These are phyloP conservation scores for Aspergillus mulundensis DNA, from an alignment of 495 filamentous ascomycete species.

Conservation along the genomic window DNA sequence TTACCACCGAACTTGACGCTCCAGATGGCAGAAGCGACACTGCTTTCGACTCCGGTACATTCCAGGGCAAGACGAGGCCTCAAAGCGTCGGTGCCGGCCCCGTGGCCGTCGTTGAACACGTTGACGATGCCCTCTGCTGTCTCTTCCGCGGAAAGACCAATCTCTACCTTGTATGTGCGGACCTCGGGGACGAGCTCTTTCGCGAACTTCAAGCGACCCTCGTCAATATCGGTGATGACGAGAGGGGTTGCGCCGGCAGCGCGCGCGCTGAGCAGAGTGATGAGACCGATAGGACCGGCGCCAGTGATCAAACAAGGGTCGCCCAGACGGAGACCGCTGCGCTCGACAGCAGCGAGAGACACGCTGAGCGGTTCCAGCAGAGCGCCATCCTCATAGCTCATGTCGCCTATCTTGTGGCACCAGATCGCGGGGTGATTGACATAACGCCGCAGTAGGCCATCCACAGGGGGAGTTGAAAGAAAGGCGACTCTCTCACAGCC, in stretches of 20 bases:
- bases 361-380: conserved; percentile 85
- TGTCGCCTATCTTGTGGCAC: conserved; percentile 89
- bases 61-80: conserved; percentile 77
- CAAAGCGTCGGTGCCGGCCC: conserved; percentile 57
- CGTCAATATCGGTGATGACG: conserved; percentile 90
- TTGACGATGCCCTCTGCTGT: conserved; percentile 61
- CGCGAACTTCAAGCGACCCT: conserved; percentile 75
- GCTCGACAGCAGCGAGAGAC: conserved; percentile 76
- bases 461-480: conserved; percentile 82
- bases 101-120: conserved; percentile 39
- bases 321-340: conserved; percentile 71
- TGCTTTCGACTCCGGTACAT: conserved; percentile 91
- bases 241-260: conserved; percentile 83
- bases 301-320: conserved; percentile 84
- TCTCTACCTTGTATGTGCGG: conserved; percentile 73
- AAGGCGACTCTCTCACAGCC: conserved; percentile 82
- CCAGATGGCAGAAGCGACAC: conserved; percentile 79
- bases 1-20: conserved; percentile 88
- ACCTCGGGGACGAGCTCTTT: conserved; percentile 70
- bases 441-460: conserved; percentile 85
- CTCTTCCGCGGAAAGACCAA: conserved; percentile 61
- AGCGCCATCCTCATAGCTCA: conserved; percentile 86
- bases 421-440: conserved; percentile 87
- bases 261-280: conserved; percentile 73
- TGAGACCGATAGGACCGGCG: conserved; percentile 85